A percentile compares a stretch with the other conserved stretches of the same genome.
phyloP scores from a whole-genome alignment of 2,329 filamentous ascomycete species.

The Xylaria sp. region DNA sequence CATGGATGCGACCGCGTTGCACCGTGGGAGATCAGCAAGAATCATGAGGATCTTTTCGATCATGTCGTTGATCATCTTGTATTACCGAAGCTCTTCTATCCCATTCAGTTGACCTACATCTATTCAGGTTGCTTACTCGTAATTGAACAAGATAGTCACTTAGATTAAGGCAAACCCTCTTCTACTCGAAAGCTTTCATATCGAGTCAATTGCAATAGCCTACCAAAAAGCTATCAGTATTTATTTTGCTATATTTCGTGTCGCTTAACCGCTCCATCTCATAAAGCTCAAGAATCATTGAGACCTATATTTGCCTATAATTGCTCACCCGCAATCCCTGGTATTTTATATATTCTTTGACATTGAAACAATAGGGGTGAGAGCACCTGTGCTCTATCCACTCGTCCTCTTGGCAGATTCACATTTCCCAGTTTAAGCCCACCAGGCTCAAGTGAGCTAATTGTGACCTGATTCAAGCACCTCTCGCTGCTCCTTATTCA shows the following conservation, averaged over 20 bases:
- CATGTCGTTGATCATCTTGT: slow-evolving; percentile 15
- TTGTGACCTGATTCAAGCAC: not conserved
- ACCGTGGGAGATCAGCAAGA: slow-evolving; percentile 27
- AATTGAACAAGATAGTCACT: not conserved
- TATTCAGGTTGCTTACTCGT: not conserved
- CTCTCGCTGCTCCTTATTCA: not conserved
- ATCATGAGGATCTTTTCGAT: slow-evolving; percentile 30
- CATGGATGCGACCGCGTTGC: not conserved
- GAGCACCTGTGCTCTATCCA: slow-evolving; percentile 16
- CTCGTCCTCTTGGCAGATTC: slow-evolving; percentile 25
- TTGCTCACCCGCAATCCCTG: slow-evolving; percentile 10
- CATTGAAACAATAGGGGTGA: slow-evolving; percentile 21
- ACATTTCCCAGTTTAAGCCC: slow-evolving; percentile 15
- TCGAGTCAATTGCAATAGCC: not conserved
- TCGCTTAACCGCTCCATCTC: slow-evolving; percentile 16
- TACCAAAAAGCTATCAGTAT: not conserved
- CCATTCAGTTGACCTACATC: not conserved
- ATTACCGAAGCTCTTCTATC: not conserved
- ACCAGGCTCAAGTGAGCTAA: slow-evolving; percentile 4
- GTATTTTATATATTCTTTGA: not conserved
- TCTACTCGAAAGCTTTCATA: not conserved
- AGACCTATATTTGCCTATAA: slow-evolving; percentile 22
- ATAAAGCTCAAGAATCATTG: slow-evolving; percentile 5
- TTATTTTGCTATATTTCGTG: not conserved
- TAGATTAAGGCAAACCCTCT: not conserved